Conservation (phyloP, 2,329 filamentous ascomycete species). For the Ophiognomonia clavigignenti-juglandacearum region DNA sequence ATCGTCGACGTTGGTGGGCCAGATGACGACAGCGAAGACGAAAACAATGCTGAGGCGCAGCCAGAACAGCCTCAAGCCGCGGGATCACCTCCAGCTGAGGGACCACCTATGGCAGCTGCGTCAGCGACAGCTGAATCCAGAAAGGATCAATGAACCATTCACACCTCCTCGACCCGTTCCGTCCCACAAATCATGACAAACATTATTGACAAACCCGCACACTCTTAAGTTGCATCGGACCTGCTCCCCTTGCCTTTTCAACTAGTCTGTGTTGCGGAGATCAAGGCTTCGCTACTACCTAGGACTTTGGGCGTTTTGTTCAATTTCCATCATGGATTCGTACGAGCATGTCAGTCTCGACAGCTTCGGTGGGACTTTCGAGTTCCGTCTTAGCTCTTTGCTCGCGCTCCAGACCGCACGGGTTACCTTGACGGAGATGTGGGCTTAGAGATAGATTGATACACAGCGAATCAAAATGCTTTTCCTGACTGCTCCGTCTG, state of each 20-base stretch:
- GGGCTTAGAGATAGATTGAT: constrained; percentile 12
- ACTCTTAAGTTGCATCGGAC: constrained; percentile 94
- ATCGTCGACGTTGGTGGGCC: constrained; percentile 77
- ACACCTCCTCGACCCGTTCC: neutral
- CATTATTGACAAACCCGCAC: constrained; percentile 52
- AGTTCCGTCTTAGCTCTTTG: constrained; percentile 21
- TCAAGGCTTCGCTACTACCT: constrained; percentile 39
- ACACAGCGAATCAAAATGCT: neutral
- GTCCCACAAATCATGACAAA: neutral
- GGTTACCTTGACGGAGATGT: constrained; percentile 14
- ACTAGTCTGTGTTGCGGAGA: constrained; percentile 97
- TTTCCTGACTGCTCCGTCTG: too few relatives aligned
- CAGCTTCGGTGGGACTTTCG: constrained; percentile 17
- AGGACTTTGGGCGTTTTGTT: constrained; percentile 48
- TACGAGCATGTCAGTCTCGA: constrained; percentile 29
- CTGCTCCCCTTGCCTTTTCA: constrained; percentile 75
- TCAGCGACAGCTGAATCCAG: constrained; percentile 18
- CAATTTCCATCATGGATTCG: constrained; percentile 24
- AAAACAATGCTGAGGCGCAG: constrained; percentile 25
- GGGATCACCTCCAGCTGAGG: constrained; percentile 15
- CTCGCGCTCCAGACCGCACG: constrained; percentile 22
- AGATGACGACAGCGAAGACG: constrained; percentile 45
- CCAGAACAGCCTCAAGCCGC: constrained; percentile 7
- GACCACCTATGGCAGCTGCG: neutral
- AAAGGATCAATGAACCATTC: constrained; percentile 20